Evolutionary conservation across 306 rosid genomes (phyloP).

Genomic region (Cicer chorassanicum): DNA sequence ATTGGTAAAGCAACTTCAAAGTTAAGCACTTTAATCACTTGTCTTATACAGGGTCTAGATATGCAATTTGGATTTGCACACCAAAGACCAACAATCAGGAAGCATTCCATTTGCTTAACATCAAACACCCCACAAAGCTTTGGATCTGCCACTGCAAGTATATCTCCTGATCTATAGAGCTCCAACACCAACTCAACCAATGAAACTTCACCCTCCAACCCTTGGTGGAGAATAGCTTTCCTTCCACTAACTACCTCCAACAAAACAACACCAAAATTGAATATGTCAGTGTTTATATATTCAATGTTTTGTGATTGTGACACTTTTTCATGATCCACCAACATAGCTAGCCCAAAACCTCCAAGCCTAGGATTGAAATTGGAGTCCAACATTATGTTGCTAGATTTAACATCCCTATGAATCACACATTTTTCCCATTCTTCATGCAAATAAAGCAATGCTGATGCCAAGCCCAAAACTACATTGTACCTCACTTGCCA

Average conservation of each 20-base stretch:
- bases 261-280: slow-evolving; percentile 49
- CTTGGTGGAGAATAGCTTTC: slow-evolving; percentile 34
- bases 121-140: slow-evolving; percentile 43
- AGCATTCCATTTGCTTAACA: slow-evolving; percentile 43
- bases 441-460: slow-evolving; percentile 52
- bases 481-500: slow-evolving; percentile 47
- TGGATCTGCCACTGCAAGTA: slow-evolving; percentile 39
- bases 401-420: slow-evolving; percentile 56
- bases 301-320: slow-evolving; percentile 47
- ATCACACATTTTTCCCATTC: slow-evolving; percentile 56
- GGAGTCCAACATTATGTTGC: slow-evolving; percentile 61
- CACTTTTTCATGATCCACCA: slow-evolving; percentile 47
- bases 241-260: slow-evolving; percentile 48
- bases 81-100: slow-evolving; percentile 41
- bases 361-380: slow-evolving; percentile 52
- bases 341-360: slow-evolving; percentile 59
- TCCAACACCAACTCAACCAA: slow-evolving; percentile 53
- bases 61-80: slow-evolving; percentile 44
- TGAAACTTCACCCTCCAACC: slow-evolving; percentile 8
- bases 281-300: slow-evolving; percentile 41
- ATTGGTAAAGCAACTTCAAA: slow-evolving; percentile 46
- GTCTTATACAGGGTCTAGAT: slow-evolving; percentile 34
- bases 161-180: slow-evolving; percentile 43
- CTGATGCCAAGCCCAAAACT: slow-evolving; percentile 51
- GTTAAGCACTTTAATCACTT: slow-evolving; percentile 42